These are phyloP conservation scores for Lunularia cruciata DNA, from an alignment of 225 moss, liverwort and hornwort species.

Conservation along the genomic window DNA sequence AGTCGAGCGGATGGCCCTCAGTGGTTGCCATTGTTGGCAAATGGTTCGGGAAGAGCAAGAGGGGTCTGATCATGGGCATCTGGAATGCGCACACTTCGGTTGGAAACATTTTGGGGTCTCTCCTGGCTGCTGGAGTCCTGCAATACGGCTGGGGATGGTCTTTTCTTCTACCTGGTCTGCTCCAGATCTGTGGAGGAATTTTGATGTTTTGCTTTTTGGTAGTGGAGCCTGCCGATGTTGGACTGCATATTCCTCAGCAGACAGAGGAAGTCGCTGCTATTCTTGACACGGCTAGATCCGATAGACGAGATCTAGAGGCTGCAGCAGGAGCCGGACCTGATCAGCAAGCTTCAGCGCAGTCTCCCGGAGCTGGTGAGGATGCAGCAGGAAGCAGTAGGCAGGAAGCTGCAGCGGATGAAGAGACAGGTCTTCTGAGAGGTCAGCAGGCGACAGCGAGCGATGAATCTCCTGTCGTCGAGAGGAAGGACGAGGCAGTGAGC, in stretches of 20 bases:
- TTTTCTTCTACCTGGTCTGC: constrained; percentile 67
- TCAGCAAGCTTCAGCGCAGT: background rate
- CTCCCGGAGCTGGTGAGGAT: background rate
- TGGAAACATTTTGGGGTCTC: constrained; percentile 74
- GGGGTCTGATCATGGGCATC: constrained; percentile 85
- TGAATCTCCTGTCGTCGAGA: constrained; percentile 25
- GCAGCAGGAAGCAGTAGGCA: background rate
- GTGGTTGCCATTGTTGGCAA: constrained; percentile 79
- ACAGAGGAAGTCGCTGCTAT: constrained; percentile 25
- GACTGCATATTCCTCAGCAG: constrained; percentile 37
- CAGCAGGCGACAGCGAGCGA: constrained; percentile 20
- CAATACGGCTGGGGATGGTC: constrained; percentile 87
- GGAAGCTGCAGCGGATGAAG: constrained; percentile 29
- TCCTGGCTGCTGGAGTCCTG: constrained; percentile 62
- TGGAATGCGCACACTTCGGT: constrained; percentile 94
- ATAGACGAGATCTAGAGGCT: constrained; percentile 24
- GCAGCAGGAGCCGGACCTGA: background rate
- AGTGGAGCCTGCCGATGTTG: constrained; percentile 70
- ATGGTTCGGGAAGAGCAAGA: constrained; percentile 77
- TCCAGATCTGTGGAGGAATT: constrained; percentile 58
- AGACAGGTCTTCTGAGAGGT: constrained; percentile 24
- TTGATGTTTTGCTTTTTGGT: constrained; percentile 68
- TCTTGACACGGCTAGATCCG: background rate
- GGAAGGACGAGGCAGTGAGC: constrained; percentile 62
- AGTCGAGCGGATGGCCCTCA: constrained; percentile 85